A percentile compares a stretch with the other conserved stretches of the same genome.
Evolutionary conservation across 768 basidiomycete genomes (phyloP).

Genomic region (Agaricus blazei): DNA sequence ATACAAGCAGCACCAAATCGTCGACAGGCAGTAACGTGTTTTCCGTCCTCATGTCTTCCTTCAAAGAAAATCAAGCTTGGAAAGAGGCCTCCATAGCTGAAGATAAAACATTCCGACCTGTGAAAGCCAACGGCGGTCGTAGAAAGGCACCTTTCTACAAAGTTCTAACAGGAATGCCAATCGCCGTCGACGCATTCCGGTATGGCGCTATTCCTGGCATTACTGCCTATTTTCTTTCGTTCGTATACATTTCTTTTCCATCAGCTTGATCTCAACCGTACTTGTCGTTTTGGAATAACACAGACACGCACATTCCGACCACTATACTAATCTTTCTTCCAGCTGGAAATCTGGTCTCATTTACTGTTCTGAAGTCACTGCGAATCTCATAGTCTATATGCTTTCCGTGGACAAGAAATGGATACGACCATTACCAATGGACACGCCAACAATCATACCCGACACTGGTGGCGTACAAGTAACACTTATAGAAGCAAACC

Average conservation of each 20-base stretch:
- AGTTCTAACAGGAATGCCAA: conserved; percentile 92
- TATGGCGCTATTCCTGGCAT: conserved; percentile 90
- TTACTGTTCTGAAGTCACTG: conserved; percentile 93
- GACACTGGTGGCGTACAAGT: conserved; percentile 82
- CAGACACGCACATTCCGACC: conserved; percentile 96
- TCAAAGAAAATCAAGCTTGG: conserved; percentile 81
- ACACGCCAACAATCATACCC: conserved; percentile 69
- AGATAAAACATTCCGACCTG: conserved; percentile 38
- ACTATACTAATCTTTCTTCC: conserved; percentile 88
- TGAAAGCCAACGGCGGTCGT: conserved; percentile 45
- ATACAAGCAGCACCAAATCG: conserved; percentile 14
- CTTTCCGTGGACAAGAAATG: conserved; percentile 84
- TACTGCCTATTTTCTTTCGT: conserved; percentile 92
- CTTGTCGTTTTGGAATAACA: conserved; percentile 9
- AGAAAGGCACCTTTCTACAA: conserved; percentile 94
- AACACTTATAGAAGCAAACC: conserved; percentile 96
- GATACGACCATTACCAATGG: conserved; percentile 84
- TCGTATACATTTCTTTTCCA: conserved; percentile 11
- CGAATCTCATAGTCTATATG: conserved; percentile 89
- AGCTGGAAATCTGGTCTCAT: conserved; percentile 91
- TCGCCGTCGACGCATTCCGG: conserved; percentile 95
- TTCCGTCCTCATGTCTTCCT: conserved; percentile 84
- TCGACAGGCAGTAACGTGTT: conserved; percentile 43
- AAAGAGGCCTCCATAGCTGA: conserved; percentile 64
- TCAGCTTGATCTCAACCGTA: background rate